Percentiles rank a stretch among this genome's conserved stretches.
Conservation (phyloP, 441 rosid species). For the Euphorbia schlechtendalii region DNA sequence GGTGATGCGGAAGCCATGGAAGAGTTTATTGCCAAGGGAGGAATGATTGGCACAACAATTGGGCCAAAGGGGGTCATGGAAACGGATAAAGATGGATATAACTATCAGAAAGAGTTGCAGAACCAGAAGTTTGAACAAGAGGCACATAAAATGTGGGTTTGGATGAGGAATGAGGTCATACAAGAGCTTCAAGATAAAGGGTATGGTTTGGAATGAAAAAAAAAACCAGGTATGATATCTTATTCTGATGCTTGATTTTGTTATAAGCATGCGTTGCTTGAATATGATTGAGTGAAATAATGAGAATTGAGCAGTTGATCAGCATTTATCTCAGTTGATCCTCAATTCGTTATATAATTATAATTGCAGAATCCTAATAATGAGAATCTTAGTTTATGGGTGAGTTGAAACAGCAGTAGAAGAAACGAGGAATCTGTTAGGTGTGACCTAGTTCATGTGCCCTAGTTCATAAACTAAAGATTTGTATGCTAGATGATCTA, state of each 20-base stretch:
- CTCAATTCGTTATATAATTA: too few species aligned
- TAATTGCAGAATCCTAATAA: too few species aligned
- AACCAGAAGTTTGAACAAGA: conserved; percentile 59
- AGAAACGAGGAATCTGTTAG: conserved; percentile 21
- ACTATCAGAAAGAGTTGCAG: conserved; percentile 59
- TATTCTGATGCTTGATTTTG: too few species aligned
- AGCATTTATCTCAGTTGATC: too few species aligned
- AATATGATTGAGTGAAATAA: too few species aligned
- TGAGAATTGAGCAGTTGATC: too few species aligned
- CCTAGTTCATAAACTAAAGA: too few species aligned
- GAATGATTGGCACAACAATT: conserved; percentile 65
- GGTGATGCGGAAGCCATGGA: conserved; percentile 84
- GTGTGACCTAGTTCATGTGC: too few species aligned
- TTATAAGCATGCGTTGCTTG: too few species aligned
- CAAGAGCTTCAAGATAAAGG: conserved; percentile 78
- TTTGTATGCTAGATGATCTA: too few species aligned
- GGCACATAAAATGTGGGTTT: conserved; percentile 59
- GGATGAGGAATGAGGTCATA: conserved; percentile 84
- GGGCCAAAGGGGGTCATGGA: conserved; percentile 63
- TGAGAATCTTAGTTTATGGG: not conserved
- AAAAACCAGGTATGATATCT: not conserved
- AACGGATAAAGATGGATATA: conserved; percentile 40
- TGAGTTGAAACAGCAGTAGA: conserved; percentile 5
- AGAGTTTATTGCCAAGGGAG: conserved; percentile 72
- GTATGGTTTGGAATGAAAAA: conserved; percentile 43